Percentiles rank a stretch among this genome's conserved stretches.
Conservation (phyloP, 306 rosid species). For the Quercus parvula region DNA sequence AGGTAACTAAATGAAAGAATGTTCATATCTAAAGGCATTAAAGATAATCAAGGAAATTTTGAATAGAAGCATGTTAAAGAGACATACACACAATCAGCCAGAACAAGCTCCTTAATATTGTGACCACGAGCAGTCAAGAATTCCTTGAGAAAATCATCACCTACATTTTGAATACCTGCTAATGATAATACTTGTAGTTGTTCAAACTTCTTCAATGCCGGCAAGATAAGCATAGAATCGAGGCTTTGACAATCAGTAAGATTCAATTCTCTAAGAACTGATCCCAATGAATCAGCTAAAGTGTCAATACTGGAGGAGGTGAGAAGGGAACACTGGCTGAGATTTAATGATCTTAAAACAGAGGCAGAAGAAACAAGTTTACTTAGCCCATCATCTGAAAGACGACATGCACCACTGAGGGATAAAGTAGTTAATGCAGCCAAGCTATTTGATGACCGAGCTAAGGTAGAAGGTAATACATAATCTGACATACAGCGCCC, state of each 20-base stretch:
- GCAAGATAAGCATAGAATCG: slow-evolving; percentile 37
- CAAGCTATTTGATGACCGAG: slow-evolving; percentile 42
- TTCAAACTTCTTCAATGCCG: slow-evolving; percentile 51
- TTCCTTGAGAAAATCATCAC: slow-evolving; percentile 47
- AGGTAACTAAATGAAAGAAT: not conserved
- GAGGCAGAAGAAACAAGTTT: slow-evolving; percentile 66
- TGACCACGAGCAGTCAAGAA: slow-evolving; percentile 44
- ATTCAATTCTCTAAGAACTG: slow-evolving; percentile 63
- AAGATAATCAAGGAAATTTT: slow-evolving; percentile 10
- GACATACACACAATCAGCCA: slow-evolving; percentile 73
- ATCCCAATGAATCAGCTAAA: slow-evolving; percentile 63
- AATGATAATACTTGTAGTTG: slow-evolving; percentile 67
- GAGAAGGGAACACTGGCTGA: slow-evolving; percentile 88
- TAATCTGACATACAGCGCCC: slow-evolving; percentile 74
- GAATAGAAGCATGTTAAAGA: not conserved
- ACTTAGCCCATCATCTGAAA: slow-evolving; percentile 56
- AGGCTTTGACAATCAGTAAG: slow-evolving; percentile 65
- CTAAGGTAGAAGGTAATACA: slow-evolving; percentile 42
- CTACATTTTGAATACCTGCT: slow-evolving; percentile 56
- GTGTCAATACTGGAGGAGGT: slow-evolving; percentile 41
- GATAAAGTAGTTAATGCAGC: slow-evolving; percentile 57
- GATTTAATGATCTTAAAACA: slow-evolving; percentile 64
- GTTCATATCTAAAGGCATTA: not conserved
- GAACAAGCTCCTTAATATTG: slow-evolving; percentile 71
- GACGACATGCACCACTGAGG: slow-evolving; percentile 81